phyloP scores from a whole-genome alignment of 345 rosid species.

The Hibiscus syriacus region DNA sequence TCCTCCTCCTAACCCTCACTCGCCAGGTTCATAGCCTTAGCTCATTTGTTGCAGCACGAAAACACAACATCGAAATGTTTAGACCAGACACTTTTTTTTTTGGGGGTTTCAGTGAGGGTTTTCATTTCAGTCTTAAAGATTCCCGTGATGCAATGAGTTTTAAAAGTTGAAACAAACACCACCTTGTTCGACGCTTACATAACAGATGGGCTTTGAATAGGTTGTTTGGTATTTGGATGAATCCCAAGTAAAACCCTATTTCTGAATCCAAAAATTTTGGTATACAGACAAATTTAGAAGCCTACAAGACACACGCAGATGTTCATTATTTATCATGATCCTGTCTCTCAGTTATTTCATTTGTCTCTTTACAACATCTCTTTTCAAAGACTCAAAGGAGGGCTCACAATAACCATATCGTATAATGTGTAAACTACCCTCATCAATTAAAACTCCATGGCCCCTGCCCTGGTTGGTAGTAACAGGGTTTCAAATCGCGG shows the following conservation, averaged over 20 bases:
- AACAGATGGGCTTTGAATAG: not conserved
- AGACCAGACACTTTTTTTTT: not conserved
- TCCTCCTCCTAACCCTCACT: not conserved
- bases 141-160: not conserved
- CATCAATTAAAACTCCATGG: not conserved
- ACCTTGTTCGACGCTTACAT: not conserved
- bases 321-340: not conserved
- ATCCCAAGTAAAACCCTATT: slow-evolving; percentile 11
- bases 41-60: not conserved
- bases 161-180: not conserved
- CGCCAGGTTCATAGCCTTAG: no score
- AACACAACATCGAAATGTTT: not conserved
- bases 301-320: not conserved
- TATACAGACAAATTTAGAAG: not conserved
- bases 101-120: not conserved
- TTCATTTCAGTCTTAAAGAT: not conserved
- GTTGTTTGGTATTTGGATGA: slow-evolving; percentile 6
- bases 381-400: not conserved
- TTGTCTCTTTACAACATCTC: not conserved
- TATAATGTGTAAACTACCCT: not conserved
- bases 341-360: not conserved
- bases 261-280: slow-evolving; percentile 1
- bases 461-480: not conserved
- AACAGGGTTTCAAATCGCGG: no score
- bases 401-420: not conserved